phyloP scores from a whole-genome alignment of 495 filamentous ascomycete genomes.

The Penicillium cosmopolitanum region DNA sequence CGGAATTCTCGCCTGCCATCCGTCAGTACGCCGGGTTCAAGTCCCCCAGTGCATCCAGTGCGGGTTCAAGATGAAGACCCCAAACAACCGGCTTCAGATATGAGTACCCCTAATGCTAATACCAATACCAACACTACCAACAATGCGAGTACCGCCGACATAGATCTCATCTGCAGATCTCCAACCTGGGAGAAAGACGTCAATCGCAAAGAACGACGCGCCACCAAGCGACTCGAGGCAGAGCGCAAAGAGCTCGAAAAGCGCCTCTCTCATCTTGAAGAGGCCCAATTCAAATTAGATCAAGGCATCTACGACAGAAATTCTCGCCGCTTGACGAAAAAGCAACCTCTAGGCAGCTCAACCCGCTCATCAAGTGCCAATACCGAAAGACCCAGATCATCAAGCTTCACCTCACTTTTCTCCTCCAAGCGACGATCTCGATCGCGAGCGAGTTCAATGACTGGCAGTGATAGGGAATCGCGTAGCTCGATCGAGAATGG shows the following conservation, averaged over 20 bases:
- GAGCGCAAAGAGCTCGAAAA: conserved; percentile 45
- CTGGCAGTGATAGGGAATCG: conserved; percentile 21
- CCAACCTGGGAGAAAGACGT: conserved; percentile 25
- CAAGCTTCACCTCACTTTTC: conserved; percentile 38
- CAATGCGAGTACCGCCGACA: conserved; percentile 3
- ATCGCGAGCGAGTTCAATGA: conserved; percentile 34
- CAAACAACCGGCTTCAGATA: neutral
- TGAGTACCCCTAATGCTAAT: conserved; percentile 8
- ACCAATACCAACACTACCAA: conserved; percentile 2
- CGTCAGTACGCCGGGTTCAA: conserved; percentile 24
- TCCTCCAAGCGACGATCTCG: conserved; percentile 39
- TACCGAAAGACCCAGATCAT: conserved; percentile 32
- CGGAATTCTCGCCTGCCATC: conserved; percentile 24
- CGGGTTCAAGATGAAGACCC: conserved; percentile 9
- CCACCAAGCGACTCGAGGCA: conserved; percentile 41
- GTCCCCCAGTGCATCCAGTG: conserved; percentile 20
- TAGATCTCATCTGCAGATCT: conserved; percentile 19
- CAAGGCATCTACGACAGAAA: conserved; percentile 25
- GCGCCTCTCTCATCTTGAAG: conserved; percentile 37
- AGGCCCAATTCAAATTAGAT: conserved; percentile 29
- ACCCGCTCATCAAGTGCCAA: conserved; percentile 40
- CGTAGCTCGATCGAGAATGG: conserved; percentile 15
- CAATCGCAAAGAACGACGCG: conserved; percentile 38
- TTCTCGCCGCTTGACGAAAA: conserved; percentile 43
- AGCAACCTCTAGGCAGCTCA: conserved; percentile 37